Conservation (phyloP, 2,329 filamentous ascomycete species). For the Nemania abortiva region DNA sequence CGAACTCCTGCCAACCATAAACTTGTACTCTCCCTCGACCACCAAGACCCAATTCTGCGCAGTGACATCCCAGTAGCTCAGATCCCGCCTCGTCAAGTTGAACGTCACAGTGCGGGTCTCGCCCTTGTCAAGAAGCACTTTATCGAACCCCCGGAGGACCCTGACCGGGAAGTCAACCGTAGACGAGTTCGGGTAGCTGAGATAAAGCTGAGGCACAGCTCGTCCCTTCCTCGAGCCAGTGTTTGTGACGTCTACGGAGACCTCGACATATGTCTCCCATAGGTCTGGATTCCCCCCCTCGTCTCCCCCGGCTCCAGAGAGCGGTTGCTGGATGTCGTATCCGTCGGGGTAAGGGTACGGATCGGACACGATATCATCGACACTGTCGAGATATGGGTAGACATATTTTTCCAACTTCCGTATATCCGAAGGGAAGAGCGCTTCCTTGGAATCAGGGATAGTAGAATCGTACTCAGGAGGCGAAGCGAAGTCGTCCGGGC, state of each 20-base stretch:
- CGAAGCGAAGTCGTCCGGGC: slow-evolving; percentile 56
- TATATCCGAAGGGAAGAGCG: slow-evolving; percentile 71
- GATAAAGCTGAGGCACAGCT: slow-evolving; percentile 62
- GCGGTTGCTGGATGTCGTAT: slow-evolving; percentile 62
- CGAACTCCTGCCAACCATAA: slow-evolving; percentile 55
- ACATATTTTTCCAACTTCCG: slow-evolving; percentile 75
- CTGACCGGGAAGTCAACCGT: slow-evolving; percentile 72
- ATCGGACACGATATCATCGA: slow-evolving; percentile 58
- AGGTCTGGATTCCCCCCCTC: slow-evolving; percentile 76
- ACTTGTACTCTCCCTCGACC: slow-evolving; percentile 56
- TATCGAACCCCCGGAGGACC: slow-evolving; percentile 80
- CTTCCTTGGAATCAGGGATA: slow-evolving; percentile 67
- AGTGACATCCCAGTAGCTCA: slow-evolving; percentile 78
- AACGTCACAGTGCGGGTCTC: slow-evolving; percentile 67
- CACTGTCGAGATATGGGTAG: slow-evolving; percentile 74
- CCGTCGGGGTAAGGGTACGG: slow-evolving; percentile 66
- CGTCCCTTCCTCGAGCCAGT: slow-evolving; percentile 59
- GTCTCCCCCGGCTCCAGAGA: slow-evolving; percentile 75
- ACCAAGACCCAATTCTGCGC: slow-evolving; percentile 77
- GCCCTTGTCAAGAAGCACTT: slow-evolving; percentile 69
- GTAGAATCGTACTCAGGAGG: slow-evolving; percentile 68
- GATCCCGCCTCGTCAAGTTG: slow-evolving; percentile 72
- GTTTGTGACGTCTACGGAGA: slow-evolving; percentile 67
- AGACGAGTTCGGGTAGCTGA: slow-evolving; percentile 55
- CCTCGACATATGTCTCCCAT: slow-evolving; percentile 66